phyloP scores from a whole-genome alignment of 768 basidiomycete genomes.

The Termitomyces heimii region DNA sequence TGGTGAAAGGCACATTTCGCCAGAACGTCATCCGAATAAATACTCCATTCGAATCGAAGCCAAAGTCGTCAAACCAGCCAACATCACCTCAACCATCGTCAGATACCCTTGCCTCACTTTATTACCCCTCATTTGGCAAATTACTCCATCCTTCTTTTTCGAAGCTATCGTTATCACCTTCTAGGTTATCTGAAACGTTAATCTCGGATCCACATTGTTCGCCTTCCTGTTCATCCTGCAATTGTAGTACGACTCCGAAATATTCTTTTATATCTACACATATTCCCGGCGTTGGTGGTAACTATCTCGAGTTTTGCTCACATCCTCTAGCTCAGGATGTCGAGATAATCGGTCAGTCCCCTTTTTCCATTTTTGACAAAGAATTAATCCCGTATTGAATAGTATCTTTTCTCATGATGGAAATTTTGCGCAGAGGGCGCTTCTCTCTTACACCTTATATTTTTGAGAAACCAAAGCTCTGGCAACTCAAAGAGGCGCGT shows the following conservation, averaged over 20 bases:
- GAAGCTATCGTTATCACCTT: constrained; percentile 12
- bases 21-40: constrained; percentile 42
- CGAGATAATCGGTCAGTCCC: constrained; percentile 45
- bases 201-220: background rate
- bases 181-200: background rate
- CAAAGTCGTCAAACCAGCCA: constrained; percentile 1
- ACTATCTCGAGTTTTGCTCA: constrained; percentile 49
- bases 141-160: constrained; percentile 13
- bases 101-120: constrained; percentile 2
- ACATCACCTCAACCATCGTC: constrained; percentile 13
- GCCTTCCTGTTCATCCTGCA: background rate
- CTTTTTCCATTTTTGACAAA: background rate
- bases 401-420: constrained; percentile 64
- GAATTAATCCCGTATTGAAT: constrained; percentile 7
- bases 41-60: constrained; percentile 18
- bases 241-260: constrained; percentile 20
- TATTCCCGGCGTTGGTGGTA: constrained; percentile 46
- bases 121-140: constrained; percentile 7
- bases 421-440: constrained; percentile 54
- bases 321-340: constrained; percentile 43
- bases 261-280: constrained; percentile 42
- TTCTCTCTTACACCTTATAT: constrained; percentile 45
- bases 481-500: constrained; percentile 38
- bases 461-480: constrained; percentile 42
- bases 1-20: constrained; percentile 44